Conservation (phyloP, 345 rosid genomes). For the Linum trigynum region DNA sequence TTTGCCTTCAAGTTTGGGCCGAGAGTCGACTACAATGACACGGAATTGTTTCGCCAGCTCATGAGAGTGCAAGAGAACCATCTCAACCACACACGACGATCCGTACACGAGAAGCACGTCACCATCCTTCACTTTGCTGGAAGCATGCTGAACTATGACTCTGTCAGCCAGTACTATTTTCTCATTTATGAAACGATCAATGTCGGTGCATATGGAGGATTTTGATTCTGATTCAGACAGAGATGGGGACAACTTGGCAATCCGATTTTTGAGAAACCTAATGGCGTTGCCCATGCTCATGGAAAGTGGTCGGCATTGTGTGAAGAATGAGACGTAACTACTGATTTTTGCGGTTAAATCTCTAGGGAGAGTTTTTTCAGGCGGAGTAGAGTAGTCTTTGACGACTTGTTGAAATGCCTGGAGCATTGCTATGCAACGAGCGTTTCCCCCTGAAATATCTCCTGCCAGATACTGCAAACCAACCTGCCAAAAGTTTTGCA, state of each 20-base stretch:
- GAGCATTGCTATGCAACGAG: constrained; percentile 97
- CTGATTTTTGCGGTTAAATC: constrained; percentile 79
- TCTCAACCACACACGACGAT: constrained; percentile 79
- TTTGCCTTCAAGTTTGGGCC: constrained; percentile 93
- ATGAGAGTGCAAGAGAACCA: constrained; percentile 78
- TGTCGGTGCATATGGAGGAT: constrained; percentile 53
- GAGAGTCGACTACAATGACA: constrained; percentile 83
- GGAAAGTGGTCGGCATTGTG: constrained; percentile 84
- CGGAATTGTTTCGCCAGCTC: constrained; percentile 78
- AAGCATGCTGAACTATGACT: constrained; percentile 78
- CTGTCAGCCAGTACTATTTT: constrained; percentile 69
- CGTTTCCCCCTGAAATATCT: constrained; percentile 84
- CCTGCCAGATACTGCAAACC: constrained; percentile 84
- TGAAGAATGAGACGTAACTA: constrained; percentile 78
- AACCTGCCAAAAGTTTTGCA: constrained; percentile 40
- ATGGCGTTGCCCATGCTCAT: constrained; percentile 95
- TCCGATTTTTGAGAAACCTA: constrained; percentile 60
- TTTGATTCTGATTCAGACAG: constrained; percentile 72
- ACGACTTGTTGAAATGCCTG: constrained; percentile 82
- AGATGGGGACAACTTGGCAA: constrained; percentile 63
- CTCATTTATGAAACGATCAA: constrained; percentile 72
- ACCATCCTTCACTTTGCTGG: constrained; percentile 76
- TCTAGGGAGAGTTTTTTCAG: constrained; percentile 63
- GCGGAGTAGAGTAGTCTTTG: constrained; percentile 67
- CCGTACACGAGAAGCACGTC: constrained; percentile 95